Conservation (phyloP, 164 flowering plant genomes). For the Aristolochia californica region DNA sequence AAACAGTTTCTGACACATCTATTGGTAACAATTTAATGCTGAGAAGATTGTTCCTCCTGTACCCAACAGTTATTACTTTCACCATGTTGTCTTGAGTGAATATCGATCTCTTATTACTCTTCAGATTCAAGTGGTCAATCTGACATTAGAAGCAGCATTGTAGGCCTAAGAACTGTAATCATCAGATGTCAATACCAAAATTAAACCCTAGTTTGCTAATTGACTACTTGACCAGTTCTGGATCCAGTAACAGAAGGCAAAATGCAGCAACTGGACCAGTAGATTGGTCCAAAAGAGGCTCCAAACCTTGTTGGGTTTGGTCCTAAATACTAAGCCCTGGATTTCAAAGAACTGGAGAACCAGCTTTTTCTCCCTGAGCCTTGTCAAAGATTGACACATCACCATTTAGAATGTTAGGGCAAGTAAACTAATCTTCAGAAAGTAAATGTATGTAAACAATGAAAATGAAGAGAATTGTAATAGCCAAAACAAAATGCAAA, state of each 20-base stretch:
- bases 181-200: no score
- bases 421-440: no score
- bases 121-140: conserved; percentile 89
- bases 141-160: conserved; percentile 15
- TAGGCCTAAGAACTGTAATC: not conserved
- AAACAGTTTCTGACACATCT: no score
- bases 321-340: conserved; percentile 66
- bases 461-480: no score
- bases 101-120: conserved; percentile 46
- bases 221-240: conserved; percentile 59
- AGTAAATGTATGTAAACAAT: no score
- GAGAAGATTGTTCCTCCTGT: conserved; percentile 36
- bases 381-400: no score
- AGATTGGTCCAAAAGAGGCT: conserved; percentile 36
- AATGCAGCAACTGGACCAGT: conserved; percentile 52
- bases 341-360: conserved; percentile 62
- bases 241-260: conserved; percentile 41
- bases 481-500: no score
- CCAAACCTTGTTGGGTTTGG: conserved; percentile 38
- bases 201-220: no score
- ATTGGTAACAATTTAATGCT: no score
- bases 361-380: conserved; percentile 82
- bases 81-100: conserved; percentile 23
- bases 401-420: no score
- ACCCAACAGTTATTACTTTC: conserved; percentile 44